Evolutionary conservation across 2,329 filamentous ascomycete genomes (phyloP), one percentile per base, ranked within the genome.

Genomic region (Aspergillus ochraceus): DNA sequence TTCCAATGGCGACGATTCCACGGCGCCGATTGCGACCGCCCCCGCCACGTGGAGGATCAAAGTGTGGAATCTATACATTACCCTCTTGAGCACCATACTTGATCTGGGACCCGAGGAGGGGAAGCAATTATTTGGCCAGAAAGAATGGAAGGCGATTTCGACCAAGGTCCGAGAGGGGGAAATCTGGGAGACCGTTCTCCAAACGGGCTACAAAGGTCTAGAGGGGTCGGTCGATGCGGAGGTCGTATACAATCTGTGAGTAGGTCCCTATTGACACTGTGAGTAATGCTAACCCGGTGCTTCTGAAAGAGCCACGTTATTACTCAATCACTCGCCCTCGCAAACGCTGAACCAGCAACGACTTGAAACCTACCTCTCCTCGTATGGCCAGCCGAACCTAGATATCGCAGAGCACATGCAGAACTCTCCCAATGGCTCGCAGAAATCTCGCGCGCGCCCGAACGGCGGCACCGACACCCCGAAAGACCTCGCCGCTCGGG

Each of bases 51-150:
- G 91, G 59, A 84, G 93, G 65, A 90, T 97, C 75, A 99, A 98
- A 77, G 90, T 98, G 64, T 99, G 95, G 95, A 97, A 92, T 76
- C 84, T 99, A 70, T 99, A 98, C 74, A 84, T 98, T 65, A 97
- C 93, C 19, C 89, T 97, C 54, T 82, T 98, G 63, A 97, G 97
- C 79, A 90, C 92, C 45, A 90, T 97, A 64, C 82, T 96, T 39
- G 94, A 98, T 71, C 82, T 98, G 71, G 92, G 92, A 58, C 83
- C 90, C 1, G 91, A 97, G 66, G 93, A 97, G 75, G 95, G 94
- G 53, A 97, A 95, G 79, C 86, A 89, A 54, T 85, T 89, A 12
- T 96, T 98, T 78, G 95, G 95, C 3, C 88, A 87, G 55, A 87
- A 90, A 70, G 88, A 91, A 73, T 99, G 93, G 91, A 89, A 91